A percentile compares a stretch with the other conserved stretches of the same genome.
Evolutionary conservation across 306 rosid genomes (phyloP).

Genomic region (Fagus sylvatica): DNA sequence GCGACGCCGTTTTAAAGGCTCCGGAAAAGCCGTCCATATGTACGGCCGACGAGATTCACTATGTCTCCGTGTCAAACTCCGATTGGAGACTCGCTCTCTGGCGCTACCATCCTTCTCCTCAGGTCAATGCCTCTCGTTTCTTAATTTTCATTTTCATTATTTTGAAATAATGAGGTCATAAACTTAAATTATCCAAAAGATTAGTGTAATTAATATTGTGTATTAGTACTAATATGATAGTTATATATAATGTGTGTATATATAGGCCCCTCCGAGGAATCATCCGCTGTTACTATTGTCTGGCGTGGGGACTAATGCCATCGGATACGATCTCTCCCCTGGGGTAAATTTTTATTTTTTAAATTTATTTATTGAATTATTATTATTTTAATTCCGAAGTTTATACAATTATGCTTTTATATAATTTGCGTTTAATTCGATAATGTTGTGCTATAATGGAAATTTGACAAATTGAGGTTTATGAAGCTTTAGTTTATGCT

Average conservation of each 20-base stretch:
- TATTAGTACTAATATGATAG: not conserved
- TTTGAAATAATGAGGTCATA: not conserved
- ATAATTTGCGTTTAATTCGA: not conserved
- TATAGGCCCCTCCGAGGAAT: constrained; percentile 83
- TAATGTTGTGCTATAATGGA: too few species aligned
- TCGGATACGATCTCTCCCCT: constrained; percentile 95
- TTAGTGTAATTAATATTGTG: not conserved
- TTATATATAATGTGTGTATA: not conserved
- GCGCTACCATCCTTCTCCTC: constrained; percentile 85
- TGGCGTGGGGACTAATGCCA: constrained; percentile 96
- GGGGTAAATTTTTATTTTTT: constrained; percentile 39
- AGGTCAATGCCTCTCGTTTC: constrained; percentile 30
- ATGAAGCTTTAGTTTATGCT: too few species aligned
- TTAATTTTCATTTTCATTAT: not conserved
- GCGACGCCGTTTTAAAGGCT: constrained; percentile 31
- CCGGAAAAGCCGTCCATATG: constrained; percentile 77
- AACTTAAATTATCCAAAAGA: not conserved
- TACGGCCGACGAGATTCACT: constrained; percentile 96
- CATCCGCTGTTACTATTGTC: constrained; percentile 86
- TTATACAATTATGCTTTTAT: not conserved
- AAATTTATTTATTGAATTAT: not conserved
- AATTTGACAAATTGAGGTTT: too few species aligned
- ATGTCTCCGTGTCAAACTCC: constrained; percentile 72
- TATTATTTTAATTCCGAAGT: too few species aligned
- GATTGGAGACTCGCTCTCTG: constrained; percentile 95